Percentiles rank a stretch among this genome's conserved stretches.
Evolutionary conservation across 148 eudicot genomes (phyloP).

Genomic region (Limonium bicolor): DNA sequence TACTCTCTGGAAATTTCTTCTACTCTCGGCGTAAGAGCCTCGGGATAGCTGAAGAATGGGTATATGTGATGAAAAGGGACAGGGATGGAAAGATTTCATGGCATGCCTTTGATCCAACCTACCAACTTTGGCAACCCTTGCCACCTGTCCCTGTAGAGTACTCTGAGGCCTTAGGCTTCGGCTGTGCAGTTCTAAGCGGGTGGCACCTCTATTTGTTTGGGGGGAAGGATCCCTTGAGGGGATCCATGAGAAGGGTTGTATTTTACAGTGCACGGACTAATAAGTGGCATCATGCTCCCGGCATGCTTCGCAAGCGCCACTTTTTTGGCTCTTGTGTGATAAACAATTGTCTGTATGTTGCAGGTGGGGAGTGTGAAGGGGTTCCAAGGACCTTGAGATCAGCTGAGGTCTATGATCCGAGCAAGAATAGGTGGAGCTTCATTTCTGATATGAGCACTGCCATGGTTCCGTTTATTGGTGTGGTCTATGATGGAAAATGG

Average conservation of each 20-base stretch:
- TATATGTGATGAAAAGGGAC: constrained; percentile 72
- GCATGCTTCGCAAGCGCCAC: constrained; percentile 73
- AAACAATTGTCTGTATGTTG: constrained; percentile 73
- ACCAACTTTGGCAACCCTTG: constrained; percentile 87
- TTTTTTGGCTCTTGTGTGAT: constrained; percentile 80
- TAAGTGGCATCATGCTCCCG: constrained; percentile 80
- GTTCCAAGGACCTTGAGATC: constrained; percentile 75
- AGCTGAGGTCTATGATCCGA: constrained; percentile 89
- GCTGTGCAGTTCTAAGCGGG: constrained; percentile 86
- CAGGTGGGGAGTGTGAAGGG: constrained; percentile 97
- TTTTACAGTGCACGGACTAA: constrained; percentile 77
- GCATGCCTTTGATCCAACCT: constrained; percentile 82
- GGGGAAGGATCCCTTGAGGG: constrained; percentile 63
- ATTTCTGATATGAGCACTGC: constrained; percentile 82
- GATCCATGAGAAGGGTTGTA: constrained; percentile 68
- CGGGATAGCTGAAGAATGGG: constrained; percentile 75
- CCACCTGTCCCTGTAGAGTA: constrained; percentile 91
- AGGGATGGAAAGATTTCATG: constrained; percentile 65
- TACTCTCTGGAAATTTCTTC: constrained; percentile 69
- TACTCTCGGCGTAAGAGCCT: constrained; percentile 55
- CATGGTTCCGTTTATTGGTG: constrained; percentile 97
- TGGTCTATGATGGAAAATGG: constrained; percentile 75
- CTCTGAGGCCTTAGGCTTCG: constrained; percentile 75
- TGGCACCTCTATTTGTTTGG: constrained; percentile 75
- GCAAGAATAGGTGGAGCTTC: constrained; percentile 64